Evolutionary conservation across 2,329 filamentous ascomycete species (phyloP), one percentile per base, ranked within the genome.

Genomic region (Fusarium xylarioides): DNA sequence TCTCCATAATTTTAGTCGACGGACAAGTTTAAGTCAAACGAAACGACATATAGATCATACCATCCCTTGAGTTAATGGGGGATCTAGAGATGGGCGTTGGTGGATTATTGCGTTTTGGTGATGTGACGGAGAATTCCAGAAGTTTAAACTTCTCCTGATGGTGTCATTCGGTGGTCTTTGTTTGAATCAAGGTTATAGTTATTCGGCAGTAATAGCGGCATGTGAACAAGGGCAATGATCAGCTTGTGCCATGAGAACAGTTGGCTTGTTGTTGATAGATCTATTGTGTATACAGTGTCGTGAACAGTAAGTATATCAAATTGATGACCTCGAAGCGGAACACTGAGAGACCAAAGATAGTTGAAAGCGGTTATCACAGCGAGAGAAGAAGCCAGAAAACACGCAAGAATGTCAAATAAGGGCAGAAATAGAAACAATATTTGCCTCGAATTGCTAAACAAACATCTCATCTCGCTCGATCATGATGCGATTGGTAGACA

Each of bases 101-200:
- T 65, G 60, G 63, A 44, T 63, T 66, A 60, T 66, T 70, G 50
- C 15, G 50, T 38, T 64, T 53, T 40, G 66, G 61, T 49, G 35
- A 67, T 73, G 63, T 73, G 66, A 69, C 64, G 49, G 40, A 40
- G 30, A 50, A 40, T 62, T 64, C 40, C 43, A 53, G 11, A 58
- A 58, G 52, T 56, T 18, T 67, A 16, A 19, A 19, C n/a, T 34
- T 40, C 32, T 68, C 62, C 57, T 71, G 54, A 59, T 62, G 44
- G 63, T 42, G 35, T 66, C 34, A 55, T 66, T 60, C 23, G 44
- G 23, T 28, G 62, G 40, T 54, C 34, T 38, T 23, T 40, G 26
- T 30, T 65, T 35, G n/a, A 30, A 42, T 26, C 50, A 66, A 32
- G 57, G n/a, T 30, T 35, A 28, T 43, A 30, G 2, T 23, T 8